phyloP scores from a whole-genome alignment of 2,329 filamentous ascomycete species.

The Mycogone perniciosa region DNA sequence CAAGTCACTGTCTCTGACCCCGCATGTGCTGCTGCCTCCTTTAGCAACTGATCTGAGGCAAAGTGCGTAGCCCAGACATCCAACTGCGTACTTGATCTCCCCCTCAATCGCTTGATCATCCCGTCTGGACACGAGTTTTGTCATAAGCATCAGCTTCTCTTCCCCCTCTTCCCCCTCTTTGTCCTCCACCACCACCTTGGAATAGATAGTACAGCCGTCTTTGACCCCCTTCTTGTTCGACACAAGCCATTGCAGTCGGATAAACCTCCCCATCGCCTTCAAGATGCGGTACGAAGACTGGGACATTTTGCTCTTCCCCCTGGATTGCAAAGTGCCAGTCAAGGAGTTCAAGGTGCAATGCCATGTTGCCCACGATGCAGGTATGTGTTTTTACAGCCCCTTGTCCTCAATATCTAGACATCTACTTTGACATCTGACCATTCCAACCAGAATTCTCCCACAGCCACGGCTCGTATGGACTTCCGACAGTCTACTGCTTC shows the following conservation, averaged over 20 bases:
- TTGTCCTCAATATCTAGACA: not conserved
- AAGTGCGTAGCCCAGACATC: not conserved
- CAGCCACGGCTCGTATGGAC: slow-evolving; percentile 38
- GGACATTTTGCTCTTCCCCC: slow-evolving; percentile 77
- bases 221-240: not conserved
- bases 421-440: not conserved
- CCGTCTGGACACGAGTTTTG: not conserved
- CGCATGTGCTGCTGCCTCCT: slow-evolving; percentile 1
- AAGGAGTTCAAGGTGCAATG: slow-evolving; percentile 80
- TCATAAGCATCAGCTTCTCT: not conserved
- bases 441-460: slow-evolving; percentile 43
- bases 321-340: slow-evolving; percentile 59
- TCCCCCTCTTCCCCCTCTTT: too few relatives aligned
- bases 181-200: too few relatives aligned
- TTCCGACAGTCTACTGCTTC: slow-evolving; percentile 68
- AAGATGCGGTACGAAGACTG: slow-evolving; percentile 80
- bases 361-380: slow-evolving; percentile 54
- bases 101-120: not conserved
- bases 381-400: slow-evolving; percentile 22
- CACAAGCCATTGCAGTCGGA: not conserved
- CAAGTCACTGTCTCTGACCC: not conserved
- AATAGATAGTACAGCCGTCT: too few relatives aligned
- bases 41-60: not conserved
- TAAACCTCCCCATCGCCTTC: slow-evolving; percentile 7
- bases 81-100: not conserved